Evolutionary conservation across 1,139 yeast species (phyloP).

Genomic region (Kluyveromyces marxianus): DNA sequence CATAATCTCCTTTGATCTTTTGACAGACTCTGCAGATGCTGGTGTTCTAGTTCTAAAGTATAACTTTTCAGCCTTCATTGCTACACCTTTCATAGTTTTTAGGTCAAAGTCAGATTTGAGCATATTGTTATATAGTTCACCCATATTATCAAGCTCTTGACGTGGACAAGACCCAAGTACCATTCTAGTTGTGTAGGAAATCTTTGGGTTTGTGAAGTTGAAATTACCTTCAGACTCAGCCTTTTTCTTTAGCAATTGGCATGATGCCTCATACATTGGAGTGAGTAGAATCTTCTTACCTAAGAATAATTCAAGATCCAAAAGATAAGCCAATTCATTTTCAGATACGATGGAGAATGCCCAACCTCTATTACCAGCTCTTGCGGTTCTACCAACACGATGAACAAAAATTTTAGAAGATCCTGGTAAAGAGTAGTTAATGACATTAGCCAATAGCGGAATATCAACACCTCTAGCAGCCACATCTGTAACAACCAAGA

Average conservation of each 20-base stretch:
- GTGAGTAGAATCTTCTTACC: slow-evolving; percentile 74
- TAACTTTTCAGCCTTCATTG: slow-evolving; percentile 79
- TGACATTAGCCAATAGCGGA: slow-evolving; percentile 86
- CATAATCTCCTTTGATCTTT: slow-evolving; percentile 74
- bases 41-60: slow-evolving; percentile 79
- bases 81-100: slow-evolving; percentile 55
- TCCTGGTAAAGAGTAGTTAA: slow-evolving; percentile 95
- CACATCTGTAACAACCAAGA: slow-evolving; percentile 91
- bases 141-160: slow-evolving; percentile 55
- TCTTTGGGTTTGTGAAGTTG: slow-evolving; percentile 41
- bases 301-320: slow-evolving; percentile 84
- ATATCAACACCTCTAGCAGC: slow-evolving; percentile 98
- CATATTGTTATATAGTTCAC: slow-evolving; percentile 63
- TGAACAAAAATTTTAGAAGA: slow-evolving; percentile 96
- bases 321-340: slow-evolving; percentile 77
- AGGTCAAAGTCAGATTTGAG: slow-evolving; percentile 65
- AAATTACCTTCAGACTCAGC: slow-evolving; percentile 35
- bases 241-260: slow-evolving; percentile 42
- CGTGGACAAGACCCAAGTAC: slow-evolving; percentile 84
- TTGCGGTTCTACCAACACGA: slow-evolving; percentile 96
- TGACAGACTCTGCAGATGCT: slow-evolving; percentile 79
- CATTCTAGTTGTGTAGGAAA: slow-evolving; percentile 68
- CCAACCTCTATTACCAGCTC: slow-evolving; percentile 98
- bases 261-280: slow-evolving; percentile 57
- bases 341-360: slow-evolving; percentile 87